A percentile compares a stretch with the other conserved stretches of the same genome.
These are phyloP conservation scores for Urochloa ruziziensis DNA, from an alignment of 176 grass and related monocot species.

Conservation along the genomic window DNA sequence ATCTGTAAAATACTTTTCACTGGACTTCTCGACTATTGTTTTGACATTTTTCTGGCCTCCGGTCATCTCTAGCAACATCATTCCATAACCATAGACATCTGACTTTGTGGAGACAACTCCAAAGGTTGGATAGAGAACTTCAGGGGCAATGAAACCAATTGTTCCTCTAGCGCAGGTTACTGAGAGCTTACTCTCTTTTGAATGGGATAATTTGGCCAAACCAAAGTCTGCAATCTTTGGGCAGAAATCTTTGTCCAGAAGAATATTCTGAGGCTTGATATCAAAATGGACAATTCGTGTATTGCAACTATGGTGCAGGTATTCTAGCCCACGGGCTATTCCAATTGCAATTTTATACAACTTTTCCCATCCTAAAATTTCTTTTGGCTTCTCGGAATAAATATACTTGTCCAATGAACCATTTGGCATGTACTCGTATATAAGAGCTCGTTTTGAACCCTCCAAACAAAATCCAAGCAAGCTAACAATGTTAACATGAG, in stretches of 20 bases:
- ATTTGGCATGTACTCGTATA: slow-evolving; percentile 67
- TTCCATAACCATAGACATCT: slow-evolving; percentile 68
- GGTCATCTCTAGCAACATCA: slow-evolving; percentile 56
- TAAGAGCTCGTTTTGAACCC: slow-evolving; percentile 48
- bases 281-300: too few relatives aligned
- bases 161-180: too few relatives aligned
- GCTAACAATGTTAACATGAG: slow-evolving; percentile 57
- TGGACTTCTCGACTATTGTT: background rate
- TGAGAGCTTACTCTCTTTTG: too few relatives aligned
- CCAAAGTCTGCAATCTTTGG: too few relatives aligned
- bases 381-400: slow-evolving; percentile 49
- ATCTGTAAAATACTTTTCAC: slow-evolving; percentile 47
- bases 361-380: slow-evolving; percentile 47
- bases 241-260: too few relatives aligned
- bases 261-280: too few relatives aligned
- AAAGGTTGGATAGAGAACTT: slow-evolving; percentile 35
- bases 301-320: slow-evolving; percentile 43
- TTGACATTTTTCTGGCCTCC: slow-evolving; percentile 45
- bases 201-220: too few relatives aligned
- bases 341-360: slow-evolving; percentile 46
- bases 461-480: slow-evolving; percentile 58
- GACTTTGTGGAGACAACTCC: slow-evolving; percentile 60
- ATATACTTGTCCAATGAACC: slow-evolving; percentile 62
- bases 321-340: slow-evolving; percentile 52
- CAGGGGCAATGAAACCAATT: too few relatives aligned